Conservation (phyloP, 108 stramenopile genomes). For the Chaetoceros muelleri region DNA sequence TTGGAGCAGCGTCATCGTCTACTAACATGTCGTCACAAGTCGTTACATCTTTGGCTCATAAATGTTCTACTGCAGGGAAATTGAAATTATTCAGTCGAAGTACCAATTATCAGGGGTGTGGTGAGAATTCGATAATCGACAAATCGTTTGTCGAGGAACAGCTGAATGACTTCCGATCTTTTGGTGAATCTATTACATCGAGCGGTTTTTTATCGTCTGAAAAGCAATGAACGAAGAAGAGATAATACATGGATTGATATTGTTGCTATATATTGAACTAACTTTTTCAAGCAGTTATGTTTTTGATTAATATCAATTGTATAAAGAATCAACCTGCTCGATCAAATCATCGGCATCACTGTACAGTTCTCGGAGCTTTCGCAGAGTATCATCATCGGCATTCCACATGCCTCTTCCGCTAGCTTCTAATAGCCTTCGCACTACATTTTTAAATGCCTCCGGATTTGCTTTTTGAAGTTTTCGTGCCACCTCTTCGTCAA, state of each 20-base stretch:
- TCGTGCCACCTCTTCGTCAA: slow-evolving; percentile 74
- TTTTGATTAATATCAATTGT: background rate
- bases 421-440: slow-evolving; percentile 64
- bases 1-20: background rate
- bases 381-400: slow-evolving; percentile 47
- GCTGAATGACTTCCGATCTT: background rate
- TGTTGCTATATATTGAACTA: too few species aligned
- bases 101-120: background rate
- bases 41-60: background rate
- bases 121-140: too few species aligned
- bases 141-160: background rate
- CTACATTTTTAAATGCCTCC: slow-evolving; percentile 67
- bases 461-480: slow-evolving; percentile 73
- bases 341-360: slow-evolving; percentile 61
- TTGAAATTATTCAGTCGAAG: background rate
- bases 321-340: slow-evolving; percentile 12
- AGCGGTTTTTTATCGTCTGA: too few species aligned
- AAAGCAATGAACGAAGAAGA: too few species aligned
- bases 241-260: too few species aligned
- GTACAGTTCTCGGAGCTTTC: slow-evolving; percentile 41
- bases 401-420: slow-evolving; percentile 79
- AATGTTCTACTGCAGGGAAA: background rate
- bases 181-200: background rate
- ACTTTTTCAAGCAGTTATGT: too few species aligned
- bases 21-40: background rate